Conservation (phyloP, 2,329 filamentous ascomycete species). For the Talaromyces atroroseus region DNA sequence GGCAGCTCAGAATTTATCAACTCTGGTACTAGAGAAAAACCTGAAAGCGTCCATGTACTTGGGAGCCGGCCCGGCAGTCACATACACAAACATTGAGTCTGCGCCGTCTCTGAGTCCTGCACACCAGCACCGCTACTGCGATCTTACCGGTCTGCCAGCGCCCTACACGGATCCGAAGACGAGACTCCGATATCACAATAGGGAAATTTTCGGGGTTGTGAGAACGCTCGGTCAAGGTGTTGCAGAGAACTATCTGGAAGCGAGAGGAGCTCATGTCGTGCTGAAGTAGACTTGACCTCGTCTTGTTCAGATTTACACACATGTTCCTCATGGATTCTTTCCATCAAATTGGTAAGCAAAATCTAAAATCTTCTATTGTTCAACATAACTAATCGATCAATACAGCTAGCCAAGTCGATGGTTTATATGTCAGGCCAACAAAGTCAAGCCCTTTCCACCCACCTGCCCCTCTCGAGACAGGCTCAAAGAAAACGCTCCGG, state of each 20-base stretch:
- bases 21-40: conserved; percentile 82
- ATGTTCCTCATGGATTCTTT: not conserved
- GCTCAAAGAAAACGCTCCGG: conserved; percentile 90
- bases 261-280: conserved; percentile 85
- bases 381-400: not conserved
- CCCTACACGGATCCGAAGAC: conserved; percentile 95
- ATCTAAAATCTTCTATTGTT: not conserved
- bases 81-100: conserved; percentile 95
- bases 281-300: conserved; percentile 57
- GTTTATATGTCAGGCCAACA: conserved; percentile 68
- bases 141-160: conserved; percentile 87
- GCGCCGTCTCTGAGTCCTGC: conserved; percentile 76
- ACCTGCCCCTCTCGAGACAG: conserved; percentile 70
- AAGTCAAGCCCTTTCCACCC: conserved; percentile 96
- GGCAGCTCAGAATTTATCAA: conserved; percentile 78
- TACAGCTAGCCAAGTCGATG: not conserved
- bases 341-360: not conserved
- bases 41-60: conserved; percentile 37
- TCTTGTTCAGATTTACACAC: not conserved
- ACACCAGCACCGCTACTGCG: conserved; percentile 85
- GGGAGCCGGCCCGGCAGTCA: conserved; percentile 60
- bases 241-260: conserved; percentile 82
- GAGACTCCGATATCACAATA: conserved; percentile 83
- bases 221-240: conserved; percentile 73
- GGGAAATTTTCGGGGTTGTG: conserved; percentile 82